A percentile compares a stretch with the other conserved stretches of the same genome.
Conservation (phyloP, 768 basidiomycete genomes). For the Phaeotremella fagi region DNA sequence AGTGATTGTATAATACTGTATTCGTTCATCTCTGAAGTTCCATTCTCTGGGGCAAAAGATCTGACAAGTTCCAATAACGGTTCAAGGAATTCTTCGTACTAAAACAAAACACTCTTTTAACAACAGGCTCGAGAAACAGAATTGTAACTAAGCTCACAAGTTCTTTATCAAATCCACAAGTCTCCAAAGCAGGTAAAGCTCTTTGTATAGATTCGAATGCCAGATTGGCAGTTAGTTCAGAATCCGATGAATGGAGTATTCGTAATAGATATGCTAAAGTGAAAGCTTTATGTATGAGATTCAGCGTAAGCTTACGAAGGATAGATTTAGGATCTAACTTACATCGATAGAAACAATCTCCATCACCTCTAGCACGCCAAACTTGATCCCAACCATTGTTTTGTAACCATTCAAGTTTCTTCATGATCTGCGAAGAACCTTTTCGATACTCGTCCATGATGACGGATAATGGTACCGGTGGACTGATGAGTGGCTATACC, state of each 20-base stretch:
- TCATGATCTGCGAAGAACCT: conserved; percentile 53
- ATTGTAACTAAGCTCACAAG: conserved; percentile 62
- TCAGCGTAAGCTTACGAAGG: background rate
- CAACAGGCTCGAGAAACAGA: too few relatives aligned
- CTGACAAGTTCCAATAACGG: conserved; percentile 57
- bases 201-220: conserved; percentile 57
- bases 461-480: conserved; percentile 41
- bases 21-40: conserved; percentile 18
- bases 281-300: conserved; percentile 57
- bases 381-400: conserved; percentile 62
- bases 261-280: conserved; percentile 75
- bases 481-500: conserved; percentile 43
- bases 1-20: conserved; percentile 34
- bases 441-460: conserved; percentile 43
- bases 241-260: conserved; percentile 56
- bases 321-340: conserved; percentile 29
- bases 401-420: conserved; percentile 70
- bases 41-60: conserved; percentile 29
- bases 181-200: conserved; percentile 55
- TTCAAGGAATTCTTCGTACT: conserved; percentile 63
- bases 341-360: conserved; percentile 86
- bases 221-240: conserved; percentile 53
- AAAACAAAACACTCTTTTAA: too few relatives aligned
- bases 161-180: conserved; percentile 61
- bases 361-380: conserved; percentile 71